These are phyloP conservation scores for Collybia nuda DNA, from an alignment of 768 basidiomycete genomes.

Conservation along the genomic window DNA sequence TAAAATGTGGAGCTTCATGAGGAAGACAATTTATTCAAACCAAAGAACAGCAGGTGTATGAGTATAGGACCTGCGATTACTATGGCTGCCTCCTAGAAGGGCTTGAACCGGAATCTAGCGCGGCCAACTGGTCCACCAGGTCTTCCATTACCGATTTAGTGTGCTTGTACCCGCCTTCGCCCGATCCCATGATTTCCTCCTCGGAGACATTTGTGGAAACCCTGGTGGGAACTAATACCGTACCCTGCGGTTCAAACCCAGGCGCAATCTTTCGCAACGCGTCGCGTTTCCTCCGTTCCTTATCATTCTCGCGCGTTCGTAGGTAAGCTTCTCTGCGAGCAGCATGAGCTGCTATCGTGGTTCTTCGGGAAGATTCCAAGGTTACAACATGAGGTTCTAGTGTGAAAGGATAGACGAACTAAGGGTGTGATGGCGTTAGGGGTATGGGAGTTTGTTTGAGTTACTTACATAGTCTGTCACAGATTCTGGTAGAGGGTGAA, in stretches of 20 bases:
- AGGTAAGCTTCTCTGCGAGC: slow-evolving; percentile 73
- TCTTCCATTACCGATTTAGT: slow-evolving; percentile 74
- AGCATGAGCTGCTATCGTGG: slow-evolving; percentile 62
- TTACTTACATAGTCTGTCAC: slow-evolving; percentile 78
- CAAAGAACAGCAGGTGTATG: too few relatives aligned
- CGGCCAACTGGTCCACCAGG: slow-evolving; percentile 78
- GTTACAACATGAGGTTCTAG: slow-evolving; percentile 84
- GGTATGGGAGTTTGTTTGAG: slow-evolving; percentile 1
- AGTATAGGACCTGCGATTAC: not conserved
- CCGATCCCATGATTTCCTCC: slow-evolving; percentile 5
- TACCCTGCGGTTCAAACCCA: slow-evolving; percentile 71
- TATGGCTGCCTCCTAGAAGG: slow-evolving; percentile 3
- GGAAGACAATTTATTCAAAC: too few relatives aligned
- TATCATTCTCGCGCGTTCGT: slow-evolving; percentile 72
- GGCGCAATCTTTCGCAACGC: slow-evolving; percentile 79
- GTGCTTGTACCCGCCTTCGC: slow-evolving; percentile 15
- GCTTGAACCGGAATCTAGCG: slow-evolving; percentile 43
- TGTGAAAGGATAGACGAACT: slow-evolving; percentile 98
- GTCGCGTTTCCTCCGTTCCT: slow-evolving; percentile 62
- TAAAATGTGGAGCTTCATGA: too few relatives aligned
- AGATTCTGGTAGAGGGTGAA: slow-evolving; percentile 91
- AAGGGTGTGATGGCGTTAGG: slow-evolving; percentile 1
- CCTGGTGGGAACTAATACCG: slow-evolving; percentile 57
- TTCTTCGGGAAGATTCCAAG: slow-evolving; percentile 70
- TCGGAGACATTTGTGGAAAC: slow-evolving; percentile 20